These are phyloP conservation scores for Rhodosporidiobolus sp. DNA, from an alignment of 768 basidiomycete species.

Conservation along the genomic window DNA sequence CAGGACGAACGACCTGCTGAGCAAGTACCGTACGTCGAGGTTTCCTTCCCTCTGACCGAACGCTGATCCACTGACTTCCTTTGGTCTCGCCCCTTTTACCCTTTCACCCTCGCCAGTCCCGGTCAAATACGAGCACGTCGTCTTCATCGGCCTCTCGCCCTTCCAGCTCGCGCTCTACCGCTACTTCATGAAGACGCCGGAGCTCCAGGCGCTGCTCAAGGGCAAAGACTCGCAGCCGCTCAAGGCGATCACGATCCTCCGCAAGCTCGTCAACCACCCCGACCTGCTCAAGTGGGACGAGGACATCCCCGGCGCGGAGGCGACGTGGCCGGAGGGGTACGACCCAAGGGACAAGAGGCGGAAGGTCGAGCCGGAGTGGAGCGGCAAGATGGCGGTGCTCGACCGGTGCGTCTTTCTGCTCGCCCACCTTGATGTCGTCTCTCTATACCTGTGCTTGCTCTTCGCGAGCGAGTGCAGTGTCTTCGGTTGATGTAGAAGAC, in stretches of 20 bases:
- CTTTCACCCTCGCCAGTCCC: slow-evolving; percentile 62
- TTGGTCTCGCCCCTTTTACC: slow-evolving; percentile 12
- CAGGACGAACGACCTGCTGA: slow-evolving; percentile 77
- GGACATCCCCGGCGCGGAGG: slow-evolving; percentile 47
- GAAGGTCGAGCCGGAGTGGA: slow-evolving; percentile 32
- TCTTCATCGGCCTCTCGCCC: slow-evolving; percentile 80
- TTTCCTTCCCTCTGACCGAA: slow-evolving; percentile 44
- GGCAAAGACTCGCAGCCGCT: slow-evolving; percentile 68
- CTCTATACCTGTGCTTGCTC: slow-evolving; percentile 44
- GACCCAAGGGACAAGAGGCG: slow-evolving; percentile 38
- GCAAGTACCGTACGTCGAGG: slow-evolving; percentile 75
- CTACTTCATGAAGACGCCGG: slow-evolving; percentile 70
- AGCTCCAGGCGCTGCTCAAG: slow-evolving; percentile 67
- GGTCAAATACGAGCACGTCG: slow-evolving; percentile 97
- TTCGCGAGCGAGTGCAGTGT: slow-evolving; percentile 62
- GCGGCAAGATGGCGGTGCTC: slow-evolving; percentile 45
- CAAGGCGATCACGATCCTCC: slow-evolving; percentile 77
- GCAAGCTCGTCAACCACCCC: slow-evolving; percentile 92
- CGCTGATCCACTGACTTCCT: too few species aligned
- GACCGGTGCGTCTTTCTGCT: slow-evolving; percentile 48
- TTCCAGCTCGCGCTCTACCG: slow-evolving; percentile 79
- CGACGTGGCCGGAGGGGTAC: slow-evolving; percentile 40
- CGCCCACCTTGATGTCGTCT: slow-evolving; percentile 51
- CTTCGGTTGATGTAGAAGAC: too few species aligned
- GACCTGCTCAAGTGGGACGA: slow-evolving; percentile 58